Percentiles rank a stretch among this genome's conserved stretches.
Evolutionary conservation across 805 yeast genomes (phyloP).

Genomic region (Nakazawaea siamensis): DNA sequence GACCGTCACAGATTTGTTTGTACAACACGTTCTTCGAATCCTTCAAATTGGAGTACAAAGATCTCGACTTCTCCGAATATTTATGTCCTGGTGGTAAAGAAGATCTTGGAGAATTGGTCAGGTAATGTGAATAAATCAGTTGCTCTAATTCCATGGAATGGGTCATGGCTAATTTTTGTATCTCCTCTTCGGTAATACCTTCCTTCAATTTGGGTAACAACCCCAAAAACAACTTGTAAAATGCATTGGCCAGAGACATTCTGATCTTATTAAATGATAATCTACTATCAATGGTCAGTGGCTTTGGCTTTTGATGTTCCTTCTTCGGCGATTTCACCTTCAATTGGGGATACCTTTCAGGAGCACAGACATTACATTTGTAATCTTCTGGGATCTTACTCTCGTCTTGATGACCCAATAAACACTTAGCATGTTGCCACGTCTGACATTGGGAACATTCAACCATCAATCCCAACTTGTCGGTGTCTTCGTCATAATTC

Average conservation of each 20-base stretch:
- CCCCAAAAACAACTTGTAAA: conserved; percentile 33
- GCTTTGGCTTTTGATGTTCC: conserved; percentile 11
- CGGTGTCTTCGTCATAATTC: conserved; percentile 51
- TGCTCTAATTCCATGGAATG: conserved; percentile 48
- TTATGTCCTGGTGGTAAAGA: conserved; percentile 19
- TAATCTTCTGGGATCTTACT: conserved; percentile 38
- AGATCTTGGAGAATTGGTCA: conserved; percentile 15
- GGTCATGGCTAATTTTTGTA: conserved; percentile 27
- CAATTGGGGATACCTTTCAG: conserved; percentile 27
- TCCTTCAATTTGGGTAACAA: conserved; percentile 28
- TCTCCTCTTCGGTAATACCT: conserved; percentile 14
- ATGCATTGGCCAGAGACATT: conserved; percentile 42
- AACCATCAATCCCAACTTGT: conserved; percentile 47
- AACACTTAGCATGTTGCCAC: conserved; percentile 67
- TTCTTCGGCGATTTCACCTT: conserved; percentile 10
- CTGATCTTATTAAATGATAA: conserved; percentile 28
- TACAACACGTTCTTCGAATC: conserved; percentile 53
- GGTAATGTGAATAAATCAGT: conserved; percentile 32
- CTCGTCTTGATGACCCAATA: conserved; percentile 36
- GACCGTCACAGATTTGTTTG: conserved; percentile 44
- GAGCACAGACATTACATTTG: conserved; percentile 47
- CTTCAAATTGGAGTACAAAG: conserved; percentile 51
- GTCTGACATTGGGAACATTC: conserved; percentile 60
- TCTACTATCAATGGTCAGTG: conserved; percentile 14
- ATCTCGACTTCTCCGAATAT: conserved; percentile 64